Evolutionary conservation across 2,329 filamentous ascomycete genomes (phyloP), one percentile per base, ranked within the genome.

Genomic region (Colletotrichum cordylinicola): DNA sequence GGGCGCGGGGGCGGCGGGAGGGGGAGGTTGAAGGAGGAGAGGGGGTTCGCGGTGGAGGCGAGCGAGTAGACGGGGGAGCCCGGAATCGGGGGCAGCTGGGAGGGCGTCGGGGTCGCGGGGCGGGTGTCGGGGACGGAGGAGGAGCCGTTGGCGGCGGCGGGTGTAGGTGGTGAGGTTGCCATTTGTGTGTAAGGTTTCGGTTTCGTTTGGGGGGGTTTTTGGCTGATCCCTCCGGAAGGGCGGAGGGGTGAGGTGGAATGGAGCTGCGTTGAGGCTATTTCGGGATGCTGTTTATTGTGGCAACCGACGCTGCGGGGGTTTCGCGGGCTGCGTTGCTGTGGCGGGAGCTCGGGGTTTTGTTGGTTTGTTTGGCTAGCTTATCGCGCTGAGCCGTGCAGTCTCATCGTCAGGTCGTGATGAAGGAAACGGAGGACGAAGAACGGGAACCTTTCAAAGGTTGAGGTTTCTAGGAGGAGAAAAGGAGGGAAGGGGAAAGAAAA

Each of bases 51-150:
- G 21, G 91, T 93, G 55, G 91, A 92, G 73, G 91, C 90, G 82
- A 92, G 88, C 16, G 92, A 93, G 82, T 90, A 92, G 29, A 91
- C 89, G 52, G 92, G 92, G 21, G 91, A 93, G n/a, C 84, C 84
- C 8, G 92, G 92, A n/a, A 93, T 86, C 2, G 90, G 89, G 21
- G 91, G 91, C 0, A 92, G 85, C 78, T 90, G 87, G n/a, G 89
- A 90, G 12, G 87, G 89, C 39, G 89, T 86, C 39, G 90, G 90
- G 43, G 70, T 73, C 15, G 58, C 35, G 13, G 73, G 73, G 29
- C 31, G 90, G 89, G 43, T 83, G 84, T 35, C 86, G 24, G 24
- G 24, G 24, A 24, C 2, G 24, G 24, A 24, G 83, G 48, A 33
- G 52, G 66, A 29, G 56, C 55, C 52, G 31, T 55, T 43, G 21